Evolutionary conservation across 2,329 filamentous ascomycete species (phyloP), one percentile per base, ranked within the genome.

Genomic region (Phaeosphaeria sp.): DNA sequence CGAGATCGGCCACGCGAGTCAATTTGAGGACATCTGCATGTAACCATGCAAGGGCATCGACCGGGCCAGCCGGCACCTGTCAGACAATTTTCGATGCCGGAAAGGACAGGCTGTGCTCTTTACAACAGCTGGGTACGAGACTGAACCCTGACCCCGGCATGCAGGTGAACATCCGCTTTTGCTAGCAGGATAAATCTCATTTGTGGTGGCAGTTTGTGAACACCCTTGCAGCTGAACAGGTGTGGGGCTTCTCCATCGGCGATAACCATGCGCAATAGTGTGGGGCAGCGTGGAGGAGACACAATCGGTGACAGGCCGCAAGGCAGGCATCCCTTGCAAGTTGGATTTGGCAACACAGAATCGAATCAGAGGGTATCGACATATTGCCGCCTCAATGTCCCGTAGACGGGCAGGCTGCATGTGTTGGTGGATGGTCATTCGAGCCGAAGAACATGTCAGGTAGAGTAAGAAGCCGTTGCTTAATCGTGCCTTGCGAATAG

Each of bases 211-310:
- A 36, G 30, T 36, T 23, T 49, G 18, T 33, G 23, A 13, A 15
- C 46, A 49, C 15, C 23, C 46, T 49, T 43, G 21, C 22, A 22
- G 9, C 33, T 9, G 27, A 46, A 51, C 13, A 22, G 20, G 27
- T 56, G 50, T 56, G 54, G 50, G 50, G 54, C 54, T 7, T 25
- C 39, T 5, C 13, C 39, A 46, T 47, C 42, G 33, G 33, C 46
- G 41, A 51, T 23, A 41, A 39, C 39, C 30, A 20, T 44, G 21
- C 44, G 47, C 25, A 20, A 46, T 43, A 48, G 21, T 58, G 56
- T 54, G 56, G 56, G 56, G 52, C 52, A 36, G 20, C 44, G 56
- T 52, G 47, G 47, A 48, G 49, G 42, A 42, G 39, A 41, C 46
- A 52, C 51, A 23, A 33, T 44, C 22, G 22, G 23, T 54, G 47